These are phyloP conservation scores for Suillus brevipes DNA, from an alignment of 768 basidiomycete genomes.

Conservation along the genomic window DNA sequence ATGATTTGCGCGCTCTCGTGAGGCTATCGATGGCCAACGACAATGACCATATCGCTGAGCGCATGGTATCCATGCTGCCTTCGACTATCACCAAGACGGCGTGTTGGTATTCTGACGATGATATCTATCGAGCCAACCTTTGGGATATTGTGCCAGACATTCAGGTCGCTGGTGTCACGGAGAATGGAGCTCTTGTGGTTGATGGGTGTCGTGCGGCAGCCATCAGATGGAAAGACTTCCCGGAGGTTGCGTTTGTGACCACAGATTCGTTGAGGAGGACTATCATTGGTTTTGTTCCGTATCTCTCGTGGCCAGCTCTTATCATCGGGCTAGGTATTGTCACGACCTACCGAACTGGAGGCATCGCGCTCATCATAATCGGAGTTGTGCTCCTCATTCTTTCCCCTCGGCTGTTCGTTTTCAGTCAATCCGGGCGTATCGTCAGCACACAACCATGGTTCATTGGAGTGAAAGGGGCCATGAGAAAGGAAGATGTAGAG, in stretches of 20 bases:
- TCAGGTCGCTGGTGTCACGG: conserved; percentile 20
- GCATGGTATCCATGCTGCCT: conserved; percentile 23
- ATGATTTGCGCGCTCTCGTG: conserved; percentile 17
- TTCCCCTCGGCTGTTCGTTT: conserved; percentile 13
- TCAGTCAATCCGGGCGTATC: conserved; percentile 17
- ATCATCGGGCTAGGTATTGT: neutral
- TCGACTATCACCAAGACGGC: neutral
- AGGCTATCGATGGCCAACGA: conserved; percentile 25
- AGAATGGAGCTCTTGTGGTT: conserved; percentile 18
- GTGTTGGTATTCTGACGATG: conserved; percentile 21
- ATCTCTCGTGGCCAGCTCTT: conserved; percentile 11
- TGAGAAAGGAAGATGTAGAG: conserved; percentile 11
- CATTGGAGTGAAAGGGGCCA: conserved; percentile 20
- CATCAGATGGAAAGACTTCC: conserved; percentile 24
- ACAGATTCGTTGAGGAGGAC: conserved; percentile 9
- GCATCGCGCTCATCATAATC: neutral
- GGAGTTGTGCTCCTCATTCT: conserved; percentile 5
- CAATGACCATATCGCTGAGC: conserved; percentile 20
- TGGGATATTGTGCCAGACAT: conserved; percentile 22
- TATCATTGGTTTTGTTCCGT: conserved; percentile 10
- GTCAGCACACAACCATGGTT: conserved; percentile 18
- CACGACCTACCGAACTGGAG: neutral
- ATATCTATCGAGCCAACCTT: conserved; percentile 16
- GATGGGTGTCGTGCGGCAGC: conserved; percentile 19
- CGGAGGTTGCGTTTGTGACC: conserved; percentile 9